These are phyloP conservation scores for Exophiala spinifera DNA, from an alignment of 2,329 filamentous ascomycete species.

Conservation along the genomic window DNA sequence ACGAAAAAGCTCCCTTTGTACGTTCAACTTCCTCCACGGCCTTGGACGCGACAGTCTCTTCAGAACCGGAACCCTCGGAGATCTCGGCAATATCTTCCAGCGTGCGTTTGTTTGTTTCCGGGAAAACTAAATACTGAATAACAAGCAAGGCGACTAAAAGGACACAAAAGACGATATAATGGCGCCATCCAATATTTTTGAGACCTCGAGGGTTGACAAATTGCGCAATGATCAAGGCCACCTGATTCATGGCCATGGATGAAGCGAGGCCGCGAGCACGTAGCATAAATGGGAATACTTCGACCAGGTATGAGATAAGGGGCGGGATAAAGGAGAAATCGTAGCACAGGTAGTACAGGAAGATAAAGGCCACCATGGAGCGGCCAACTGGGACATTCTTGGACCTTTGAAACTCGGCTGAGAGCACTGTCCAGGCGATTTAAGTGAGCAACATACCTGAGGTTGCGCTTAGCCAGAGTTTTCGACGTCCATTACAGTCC, in stretches of 20 bases:
- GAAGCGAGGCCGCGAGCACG: conserved; percentile 46
- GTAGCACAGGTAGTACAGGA: no score
- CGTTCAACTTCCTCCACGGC: no score
- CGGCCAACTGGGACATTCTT: no score
- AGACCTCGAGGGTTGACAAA: conserved; percentile 39
- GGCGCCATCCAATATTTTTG: conserved; percentile 34
- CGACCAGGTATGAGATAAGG: conserved; percentile 45
- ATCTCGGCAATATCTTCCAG: conserved; percentile 13
- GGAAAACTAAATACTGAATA: conserved; percentile 30
- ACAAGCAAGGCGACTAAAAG: conserved; percentile 30
- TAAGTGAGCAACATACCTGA: conserved; percentile 43
- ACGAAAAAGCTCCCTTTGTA: no score
- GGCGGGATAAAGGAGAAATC: no score
- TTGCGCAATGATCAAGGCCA: conserved; percentile 27
- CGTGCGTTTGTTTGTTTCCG: conserved; percentile 32
- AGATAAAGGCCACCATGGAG: no score
- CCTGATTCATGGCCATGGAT: conserved; percentile 27
- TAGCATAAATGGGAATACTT: conserved; percentile 49
- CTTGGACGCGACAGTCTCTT: no score
- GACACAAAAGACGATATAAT: conserved; percentile 37
- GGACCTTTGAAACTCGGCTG: conserved; percentile 26
- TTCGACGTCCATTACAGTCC: conserved; percentile 42
- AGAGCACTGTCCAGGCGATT: conserved; percentile 40
- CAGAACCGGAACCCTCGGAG: no score
- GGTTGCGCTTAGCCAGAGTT: conserved; percentile 42